Percentiles rank a stretch among this genome's conserved stretches.
Conservation (phyloP, 2,329 filamentous ascomycete genomes). For the Ceratocystis variospora region DNA sequence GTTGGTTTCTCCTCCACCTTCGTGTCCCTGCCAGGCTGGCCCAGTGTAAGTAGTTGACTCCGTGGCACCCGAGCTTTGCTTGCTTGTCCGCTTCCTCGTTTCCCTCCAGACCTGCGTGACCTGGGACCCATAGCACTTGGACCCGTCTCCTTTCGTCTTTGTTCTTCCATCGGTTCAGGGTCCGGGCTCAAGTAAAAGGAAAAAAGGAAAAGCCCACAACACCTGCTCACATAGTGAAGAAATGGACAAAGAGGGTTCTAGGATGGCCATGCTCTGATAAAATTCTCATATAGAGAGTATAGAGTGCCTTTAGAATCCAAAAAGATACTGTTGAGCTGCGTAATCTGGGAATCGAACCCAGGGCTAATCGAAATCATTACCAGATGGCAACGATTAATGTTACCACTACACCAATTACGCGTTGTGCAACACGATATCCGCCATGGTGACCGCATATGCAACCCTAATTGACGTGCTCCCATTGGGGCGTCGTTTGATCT, state of each 20-base stretch:
- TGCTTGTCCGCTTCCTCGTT: too few species aligned
- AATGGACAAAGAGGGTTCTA: not conserved
- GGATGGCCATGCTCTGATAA: not conserved
- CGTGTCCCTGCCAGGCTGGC: too few species aligned
- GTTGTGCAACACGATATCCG: not conserved
- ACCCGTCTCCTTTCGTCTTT: too few species aligned
- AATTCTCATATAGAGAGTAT: not conserved
- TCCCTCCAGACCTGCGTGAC: too few species aligned
- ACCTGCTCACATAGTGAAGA: not conserved
- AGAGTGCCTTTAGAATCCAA: not conserved
- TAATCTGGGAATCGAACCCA: slow-evolving; percentile 16
- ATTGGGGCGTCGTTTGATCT: too few species aligned
- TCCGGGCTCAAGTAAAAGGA: too few species aligned
- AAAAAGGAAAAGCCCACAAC: too few species aligned
- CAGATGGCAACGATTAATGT: slow-evolving; percentile 15
- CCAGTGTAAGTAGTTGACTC: too few species aligned
- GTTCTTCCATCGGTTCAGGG: too few species aligned
- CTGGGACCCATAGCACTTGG: too few species aligned
- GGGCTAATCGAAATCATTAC: slow-evolving; percentile 15
- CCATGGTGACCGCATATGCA: not conserved
- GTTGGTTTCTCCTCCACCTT: too few species aligned
- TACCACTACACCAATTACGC: slow-evolving; percentile 16
- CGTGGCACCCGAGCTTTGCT: too few species aligned
- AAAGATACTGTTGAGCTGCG: not conserved
- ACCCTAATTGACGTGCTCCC: not conserved